phyloP scores from a whole-genome alignment of 768 basidiomycete species.

The Xerocomellus dryophilus region DNA sequence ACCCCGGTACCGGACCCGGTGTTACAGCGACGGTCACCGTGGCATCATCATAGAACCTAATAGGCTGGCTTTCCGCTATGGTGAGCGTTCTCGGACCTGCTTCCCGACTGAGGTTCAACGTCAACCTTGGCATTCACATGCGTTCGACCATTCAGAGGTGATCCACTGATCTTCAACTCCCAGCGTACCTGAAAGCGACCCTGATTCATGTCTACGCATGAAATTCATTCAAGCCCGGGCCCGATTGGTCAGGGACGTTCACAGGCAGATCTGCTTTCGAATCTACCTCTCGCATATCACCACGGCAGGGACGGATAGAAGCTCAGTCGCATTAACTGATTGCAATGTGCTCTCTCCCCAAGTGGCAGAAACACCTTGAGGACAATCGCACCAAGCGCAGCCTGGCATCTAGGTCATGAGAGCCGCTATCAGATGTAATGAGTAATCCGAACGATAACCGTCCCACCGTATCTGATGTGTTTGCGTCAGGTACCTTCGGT shows the following conservation, averaged over 20 bases:
- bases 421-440: neutral
- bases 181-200: conserved; percentile 24
- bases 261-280: conserved; percentile 17
- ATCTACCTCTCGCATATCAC: conserved; percentile 15
- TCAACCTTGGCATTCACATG: neutral
- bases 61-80: neutral
- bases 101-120: neutral
- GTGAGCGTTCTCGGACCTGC: neutral
- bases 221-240: conserved; percentile 20
- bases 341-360: conserved; percentile 1
- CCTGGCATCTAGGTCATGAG: neutral
- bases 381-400: conserved; percentile 1
- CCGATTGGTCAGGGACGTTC: conserved; percentile 21
- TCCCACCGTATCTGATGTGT: conserved; percentile 7
- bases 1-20: conserved; percentile 18
- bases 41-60: neutral
- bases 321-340: conserved; percentile 2
- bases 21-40: conserved; percentile 8
- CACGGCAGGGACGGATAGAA: conserved; percentile 29
- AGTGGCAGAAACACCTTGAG: conserved; percentile 25
- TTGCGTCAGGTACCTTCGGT: neutral
- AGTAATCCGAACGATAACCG: neutral
- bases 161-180: conserved; percentile 17
- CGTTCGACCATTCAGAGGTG: neutral
- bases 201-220: conserved; percentile 23